A percentile compares a stretch with the other conserved stretches of the same genome.
Conservation (phyloP, 257 asterid species). For the Avicennia marina region DNA sequence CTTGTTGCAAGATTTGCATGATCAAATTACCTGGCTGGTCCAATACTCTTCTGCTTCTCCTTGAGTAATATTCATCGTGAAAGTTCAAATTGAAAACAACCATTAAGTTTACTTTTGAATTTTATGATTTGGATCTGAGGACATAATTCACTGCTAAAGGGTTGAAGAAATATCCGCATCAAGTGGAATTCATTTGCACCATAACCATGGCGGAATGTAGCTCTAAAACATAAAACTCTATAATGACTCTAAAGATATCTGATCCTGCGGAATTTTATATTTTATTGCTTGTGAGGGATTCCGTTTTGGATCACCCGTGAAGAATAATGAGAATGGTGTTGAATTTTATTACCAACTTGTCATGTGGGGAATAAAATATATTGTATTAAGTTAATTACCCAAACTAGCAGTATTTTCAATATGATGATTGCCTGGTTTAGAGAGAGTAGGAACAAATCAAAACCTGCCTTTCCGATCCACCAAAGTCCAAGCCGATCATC, state of each 20-base stretch:
- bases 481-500: constrained; percentile 12
- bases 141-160: no score
- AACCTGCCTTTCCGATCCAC: constrained; percentile 15
- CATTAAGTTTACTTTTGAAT: not conserved
- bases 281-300: not conserved
- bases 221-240: no score
- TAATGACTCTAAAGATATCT: no score
- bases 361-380: not conserved
- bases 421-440: not conserved
- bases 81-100: not conserved
- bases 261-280: no score
- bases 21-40: constrained; percentile 5
- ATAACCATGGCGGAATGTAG: no score
- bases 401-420: constrained; percentile 16
- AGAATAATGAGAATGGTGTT: no score
- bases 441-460: constrained; percentile 14
- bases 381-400: not conserved
- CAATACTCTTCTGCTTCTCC: not conserved
- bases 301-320: not conserved
- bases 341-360: not conserved
- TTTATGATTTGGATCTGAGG: no score
- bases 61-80: constrained; percentile 8
- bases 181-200: no score
- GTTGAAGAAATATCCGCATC: no score
- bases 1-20: not conserved